phyloP scores from a whole-genome alignment of 106 monocot genomes.

The Dendrobium huoshanense region DNA sequence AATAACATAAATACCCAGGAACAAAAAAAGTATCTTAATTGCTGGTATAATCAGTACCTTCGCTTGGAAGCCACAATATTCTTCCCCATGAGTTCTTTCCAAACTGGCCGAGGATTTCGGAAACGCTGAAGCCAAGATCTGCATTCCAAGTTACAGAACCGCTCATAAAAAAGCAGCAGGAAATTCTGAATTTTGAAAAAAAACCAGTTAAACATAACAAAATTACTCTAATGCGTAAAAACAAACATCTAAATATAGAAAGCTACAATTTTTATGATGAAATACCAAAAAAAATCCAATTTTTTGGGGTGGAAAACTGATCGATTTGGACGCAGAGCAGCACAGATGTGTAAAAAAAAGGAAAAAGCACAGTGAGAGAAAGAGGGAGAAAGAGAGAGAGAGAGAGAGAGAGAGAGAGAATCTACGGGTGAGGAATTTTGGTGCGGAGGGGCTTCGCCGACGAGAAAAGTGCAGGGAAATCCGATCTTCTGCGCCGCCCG shows the following conservation, averaged over 20 bases:
- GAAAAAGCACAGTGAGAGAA: neutral
- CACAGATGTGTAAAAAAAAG: neutral
- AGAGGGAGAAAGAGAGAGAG: neutral
- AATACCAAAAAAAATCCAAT: neutral
- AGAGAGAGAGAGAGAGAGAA: neutral
- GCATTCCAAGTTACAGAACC: neutral
- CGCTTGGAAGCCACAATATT: neutral
- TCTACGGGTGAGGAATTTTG: slow-evolving; percentile 14
- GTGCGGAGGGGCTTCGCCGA: slow-evolving; percentile 10
- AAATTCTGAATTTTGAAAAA: neutral
- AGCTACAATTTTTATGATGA: neutral
- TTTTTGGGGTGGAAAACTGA: neutral
- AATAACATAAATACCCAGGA: too few relatives aligned
- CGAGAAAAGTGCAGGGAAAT: slow-evolving; percentile 52
- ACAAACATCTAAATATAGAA: neutral
- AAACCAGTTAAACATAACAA: neutral
- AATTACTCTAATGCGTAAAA: neutral
- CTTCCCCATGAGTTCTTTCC: neutral
- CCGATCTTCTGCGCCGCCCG: slow-evolving; percentile 35
- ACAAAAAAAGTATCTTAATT: neutral
- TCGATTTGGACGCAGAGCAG: neutral
- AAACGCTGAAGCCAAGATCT: slow-evolving; percentile 2
- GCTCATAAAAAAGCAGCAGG: neutral
- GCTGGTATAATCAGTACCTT: neutral
- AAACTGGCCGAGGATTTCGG: neutral